Conservation (phyloP, 306 rosid species). For the Corylus americana region DNA sequence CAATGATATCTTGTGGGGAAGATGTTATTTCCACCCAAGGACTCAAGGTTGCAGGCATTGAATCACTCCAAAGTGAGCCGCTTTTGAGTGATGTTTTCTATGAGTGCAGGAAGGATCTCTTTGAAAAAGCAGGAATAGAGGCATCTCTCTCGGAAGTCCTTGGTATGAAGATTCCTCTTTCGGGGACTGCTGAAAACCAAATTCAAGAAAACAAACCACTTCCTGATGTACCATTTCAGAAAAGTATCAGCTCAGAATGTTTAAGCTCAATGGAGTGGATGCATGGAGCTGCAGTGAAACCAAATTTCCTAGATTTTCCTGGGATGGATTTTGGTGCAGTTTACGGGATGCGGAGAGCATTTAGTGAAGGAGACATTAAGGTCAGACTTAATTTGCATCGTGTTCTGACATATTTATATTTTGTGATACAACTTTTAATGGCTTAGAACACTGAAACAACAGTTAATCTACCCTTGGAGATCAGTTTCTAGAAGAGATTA, state of each 20-base stretch:
- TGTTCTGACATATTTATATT: conserved; percentile 11
- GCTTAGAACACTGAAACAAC: neutral
- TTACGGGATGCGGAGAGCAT: conserved; percentile 85
- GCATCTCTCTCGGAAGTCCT: conserved; percentile 57
- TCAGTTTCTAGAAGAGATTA: neutral
- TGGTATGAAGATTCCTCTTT: conserved; percentile 61
- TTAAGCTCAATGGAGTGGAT: conserved; percentile 84
- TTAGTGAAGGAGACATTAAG: conserved; percentile 96
- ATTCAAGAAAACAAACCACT: conserved; percentile 56
- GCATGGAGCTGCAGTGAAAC: conserved; percentile 57
- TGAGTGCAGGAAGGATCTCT: conserved; percentile 75
- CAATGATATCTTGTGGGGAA: conserved; percentile 80
- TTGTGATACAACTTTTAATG: neutral
- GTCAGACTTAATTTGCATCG: conserved; percentile 41
- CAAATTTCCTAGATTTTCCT: conserved; percentile 62
- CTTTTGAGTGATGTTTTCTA: conserved; percentile 77
- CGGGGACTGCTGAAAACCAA: conserved; percentile 47
- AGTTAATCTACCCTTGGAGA: neutral
- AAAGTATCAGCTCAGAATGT: conserved; percentile 67
- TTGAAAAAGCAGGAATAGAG: conserved; percentile 67
- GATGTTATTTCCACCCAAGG: conserved; percentile 62
- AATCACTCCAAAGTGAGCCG: conserved; percentile 80
- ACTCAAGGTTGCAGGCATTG: conserved; percentile 64
- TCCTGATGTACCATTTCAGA: conserved; percentile 52
- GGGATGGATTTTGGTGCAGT: conserved; percentile 65